Evolutionary conservation across 371 early-diverging fungal species (phyloP), one percentile per base, ranked within the genome.

Genomic region (Actinomucor elegans): DNA sequence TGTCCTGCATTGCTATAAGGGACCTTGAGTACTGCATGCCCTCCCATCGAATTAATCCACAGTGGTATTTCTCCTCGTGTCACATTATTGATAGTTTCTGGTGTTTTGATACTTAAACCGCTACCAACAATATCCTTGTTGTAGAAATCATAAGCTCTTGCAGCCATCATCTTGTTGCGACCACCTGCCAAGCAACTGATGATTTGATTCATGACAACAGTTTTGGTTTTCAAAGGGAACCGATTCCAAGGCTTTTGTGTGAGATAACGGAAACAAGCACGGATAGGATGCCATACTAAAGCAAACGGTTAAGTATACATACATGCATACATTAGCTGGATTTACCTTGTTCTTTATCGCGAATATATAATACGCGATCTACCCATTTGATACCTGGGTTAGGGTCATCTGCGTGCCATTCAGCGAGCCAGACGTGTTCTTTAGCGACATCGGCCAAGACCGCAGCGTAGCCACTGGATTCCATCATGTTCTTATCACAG

Each of bases 121-220:
- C 77, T 72, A 51, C 75, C 77, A 1, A 80, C 82, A 40, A 87
- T 67, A 52, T 95, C 94, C 2, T 91, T 81, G 64, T 95, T 95
- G 52, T 88, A 85, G 45, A 95, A 88, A 59, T 94, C 96, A 68
- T 94, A 95, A 4, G 96, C 93, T 52, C 91, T 75, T n/a, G 91
- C 87, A 2, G 96, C 96, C 92, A 95, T 92, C 90, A 91, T 91
- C 73, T 95, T 95, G 77, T 95, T 95, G 34, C 94, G 85, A 18
- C 96, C 96, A 34, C 96, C 96, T 17, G 96, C 94, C 2, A 95
- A 67, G 65, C 96, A 95, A 14, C 92, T 88, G 15, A 95, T 86
- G 50, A 92, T 90, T 61, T 89, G 80, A 66, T 95, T 95, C 77
- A 95, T 82, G 6, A 95, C 88, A n/a, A 92, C 60, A 0, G 96